phyloP scores from a whole-genome alignment of 140 eudicot genomes.

The Anethum foeniculum region DNA sequence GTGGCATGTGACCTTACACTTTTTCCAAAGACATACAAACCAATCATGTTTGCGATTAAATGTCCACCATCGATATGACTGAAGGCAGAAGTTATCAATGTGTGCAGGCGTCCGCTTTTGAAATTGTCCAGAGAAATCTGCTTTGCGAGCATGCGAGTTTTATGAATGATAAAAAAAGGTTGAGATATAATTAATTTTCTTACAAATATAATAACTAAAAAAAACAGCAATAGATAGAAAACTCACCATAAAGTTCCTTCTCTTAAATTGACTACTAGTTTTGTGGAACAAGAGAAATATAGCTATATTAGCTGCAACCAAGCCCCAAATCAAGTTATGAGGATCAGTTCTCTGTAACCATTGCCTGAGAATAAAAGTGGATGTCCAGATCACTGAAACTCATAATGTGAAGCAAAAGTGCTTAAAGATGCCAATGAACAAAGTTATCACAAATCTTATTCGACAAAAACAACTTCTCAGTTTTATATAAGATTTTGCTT shows the following conservation, averaged over 20 bases:
- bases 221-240: constrained; percentile 5
- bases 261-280: constrained; percentile 49
- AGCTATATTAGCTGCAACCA: constrained; percentile 60
- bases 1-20: constrained; percentile 45
- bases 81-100: constrained; percentile 77
- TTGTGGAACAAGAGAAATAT: constrained; percentile 52
- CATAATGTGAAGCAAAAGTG: too few relatives aligned
- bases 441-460: too few relatives aligned
- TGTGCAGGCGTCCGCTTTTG: constrained; percentile 61
- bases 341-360: constrained; percentile 39
- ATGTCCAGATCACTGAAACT: background rate
- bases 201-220: background rate
- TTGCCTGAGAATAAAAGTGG: constrained; percentile 34
- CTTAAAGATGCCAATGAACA: too few relatives aligned
- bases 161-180: background rate
- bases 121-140: constrained; percentile 77
- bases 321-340: constrained; percentile 47
- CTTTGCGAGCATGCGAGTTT: constrained; percentile 6
- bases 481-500: too few relatives aligned
- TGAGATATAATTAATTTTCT: background rate
- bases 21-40: constrained; percentile 70
- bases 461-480: too few relatives aligned
- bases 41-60: constrained; percentile 70
- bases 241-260: constrained; percentile 60
- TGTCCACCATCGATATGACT: constrained; percentile 59